Evolutionary conservation across 1,139 yeast species (phyloP).

Genomic region (Hansenula lynferdii): DNA sequence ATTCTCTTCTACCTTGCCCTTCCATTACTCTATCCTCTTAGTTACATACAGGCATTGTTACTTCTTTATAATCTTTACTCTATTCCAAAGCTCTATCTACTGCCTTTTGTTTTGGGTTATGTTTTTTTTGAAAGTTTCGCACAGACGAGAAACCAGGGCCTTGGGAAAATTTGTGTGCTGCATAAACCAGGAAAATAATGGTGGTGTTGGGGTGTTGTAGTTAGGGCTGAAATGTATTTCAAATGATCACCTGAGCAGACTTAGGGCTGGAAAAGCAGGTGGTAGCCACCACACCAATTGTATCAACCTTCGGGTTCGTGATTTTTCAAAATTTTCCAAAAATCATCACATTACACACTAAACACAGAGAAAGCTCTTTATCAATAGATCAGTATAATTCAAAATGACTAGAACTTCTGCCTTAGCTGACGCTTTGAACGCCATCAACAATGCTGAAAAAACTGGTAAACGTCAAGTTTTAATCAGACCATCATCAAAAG

Average conservation of each 20-base stretch:
- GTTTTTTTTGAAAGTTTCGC: conserved; percentile 4
- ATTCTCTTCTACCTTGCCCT: not conserved
- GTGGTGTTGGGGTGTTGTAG: not conserved
- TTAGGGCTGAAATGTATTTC: not conserved
- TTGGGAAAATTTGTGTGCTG: not conserved
- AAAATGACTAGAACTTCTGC: conserved; percentile 96
- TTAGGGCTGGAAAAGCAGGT: too few relatives aligned
- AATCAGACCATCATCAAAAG: conserved; percentile 97
- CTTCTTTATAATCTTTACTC: conserved; percentile 18
- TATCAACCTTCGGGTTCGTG: not conserved
- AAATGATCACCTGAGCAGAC: too few relatives aligned
- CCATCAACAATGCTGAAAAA: conserved; percentile 98
- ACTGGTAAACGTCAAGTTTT: conserved; percentile 98
- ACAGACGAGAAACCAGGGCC: not conserved
- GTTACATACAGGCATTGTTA: conserved; percentile 25
- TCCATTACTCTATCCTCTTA: not conserved
- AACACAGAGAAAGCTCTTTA: too few relatives aligned
- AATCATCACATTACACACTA: too few relatives aligned
- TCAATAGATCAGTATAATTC: too few relatives aligned
- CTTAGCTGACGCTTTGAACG: conserved; percentile 96
- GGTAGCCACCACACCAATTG: too few relatives aligned
- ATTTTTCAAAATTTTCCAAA: too few relatives aligned
- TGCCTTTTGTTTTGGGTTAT: not conserved
- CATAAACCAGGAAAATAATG: not conserved
- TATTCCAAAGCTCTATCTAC: not conserved